These are phyloP conservation scores for Zea mays DNA, from an alignment of 176 grass and related monocot species.

Conservation along the genomic window Zm-B73-REFERENCE-NAM-5.0 NC_050098.1:17463001-17463500, in stretches of 20 bases:
- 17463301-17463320: not conserved
- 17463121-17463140: conserved; percentile 22
- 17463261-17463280: not conserved
- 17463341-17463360: not conserved
- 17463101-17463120: not conserved
- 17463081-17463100: not conserved
- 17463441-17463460: not conserved
- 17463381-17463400: not conserved
- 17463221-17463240: not conserved
- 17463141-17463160: conserved; percentile 30
- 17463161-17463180: not conserved
- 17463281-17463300: too few relatives aligned
- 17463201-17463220: conserved; percentile 34
- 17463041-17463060: not conserved
- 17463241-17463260: conserved; percentile 4
- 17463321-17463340: not conserved
- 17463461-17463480: too few relatives aligned
- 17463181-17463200: not conserved
- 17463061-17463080: not conserved
- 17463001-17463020: not conserved
- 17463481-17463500: not conserved
- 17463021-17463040: not conserved
- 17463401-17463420: not conserved
- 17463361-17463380: not conserved
- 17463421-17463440: not conserved